Conservation (phyloP, 306 rosid genomes). For the Comarum palustre region DNA sequence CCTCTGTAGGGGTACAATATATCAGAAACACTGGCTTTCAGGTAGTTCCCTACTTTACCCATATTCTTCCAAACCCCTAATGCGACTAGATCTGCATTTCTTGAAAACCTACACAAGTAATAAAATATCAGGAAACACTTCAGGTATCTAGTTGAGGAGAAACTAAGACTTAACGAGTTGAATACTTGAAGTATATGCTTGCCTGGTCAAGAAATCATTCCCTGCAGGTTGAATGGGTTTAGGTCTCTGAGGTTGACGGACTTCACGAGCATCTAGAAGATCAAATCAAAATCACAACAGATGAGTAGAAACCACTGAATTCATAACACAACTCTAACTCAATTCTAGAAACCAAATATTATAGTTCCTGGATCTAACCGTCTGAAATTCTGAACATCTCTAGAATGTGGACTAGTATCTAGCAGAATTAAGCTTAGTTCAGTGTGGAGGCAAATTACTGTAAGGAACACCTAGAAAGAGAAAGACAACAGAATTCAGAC, state of each 20-base stretch:
- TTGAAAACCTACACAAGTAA: constrained; percentile 8
- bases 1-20: constrained; percentile 1
- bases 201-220: constrained; percentile 10
- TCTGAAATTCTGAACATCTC: neutral
- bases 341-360: neutral
- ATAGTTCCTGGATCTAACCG: neutral
- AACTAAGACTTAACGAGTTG: neutral
- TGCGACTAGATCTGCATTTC: constrained; percentile 24
- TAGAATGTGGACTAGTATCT: neutral
- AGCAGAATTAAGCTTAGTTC: neutral
- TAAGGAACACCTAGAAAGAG: neutral
- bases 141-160: neutral
- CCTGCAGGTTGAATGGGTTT: neutral
- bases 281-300: neutral
- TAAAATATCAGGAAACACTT: neutral
- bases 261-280: constrained; percentile 6
- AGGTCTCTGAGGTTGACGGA: constrained; percentile 13
- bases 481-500: neutral
- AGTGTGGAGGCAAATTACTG: neutral
- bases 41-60: constrained; percentile 13
- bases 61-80: constrained; percentile 20
- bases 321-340: neutral
- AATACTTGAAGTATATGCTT: constrained; percentile 3
- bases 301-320: neutral
- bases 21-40: constrained; percentile 4